These are phyloP conservation scores for Cutaneotrichosporon cavernicola DNA, from an alignment of 1,284 basidiomycete species.

Conservation along the genomic window DNA sequence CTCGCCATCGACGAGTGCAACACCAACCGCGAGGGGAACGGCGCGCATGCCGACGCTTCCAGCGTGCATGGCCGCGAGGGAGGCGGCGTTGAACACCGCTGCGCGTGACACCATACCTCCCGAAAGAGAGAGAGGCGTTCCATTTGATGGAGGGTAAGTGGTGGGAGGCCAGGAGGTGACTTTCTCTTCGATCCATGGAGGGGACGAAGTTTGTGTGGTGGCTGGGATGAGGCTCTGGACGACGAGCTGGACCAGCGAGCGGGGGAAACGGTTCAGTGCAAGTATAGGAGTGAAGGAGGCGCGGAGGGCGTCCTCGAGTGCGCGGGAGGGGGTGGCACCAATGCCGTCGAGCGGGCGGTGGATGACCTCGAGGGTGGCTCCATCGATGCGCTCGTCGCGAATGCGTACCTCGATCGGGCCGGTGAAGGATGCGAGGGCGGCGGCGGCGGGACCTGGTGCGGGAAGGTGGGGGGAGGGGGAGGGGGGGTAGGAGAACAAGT, in stretches of 20 bases:
- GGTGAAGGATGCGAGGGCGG: slow-evolving; percentile 54
- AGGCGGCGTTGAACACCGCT: slow-evolving; percentile 60
- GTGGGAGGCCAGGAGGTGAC: slow-evolving; percentile 5
- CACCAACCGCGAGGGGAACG: slow-evolving; percentile 52
- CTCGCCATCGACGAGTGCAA: slow-evolving; percentile 55
- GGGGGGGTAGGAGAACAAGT: not conserved
- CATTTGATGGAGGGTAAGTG: slow-evolving; percentile 9
- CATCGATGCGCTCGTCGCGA: slow-evolving; percentile 57
- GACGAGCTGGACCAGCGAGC: slow-evolving; percentile 64
- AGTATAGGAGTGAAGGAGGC: slow-evolving; percentile 52
- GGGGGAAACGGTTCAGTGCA: slow-evolving; percentile 55
- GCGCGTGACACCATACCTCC: slow-evolving; percentile 41
- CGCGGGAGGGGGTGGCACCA: slow-evolving; percentile 49
- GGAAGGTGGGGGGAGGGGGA: not conserved
- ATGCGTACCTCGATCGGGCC: slow-evolving; percentile 59
- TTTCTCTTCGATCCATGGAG: slow-evolving; percentile 26
- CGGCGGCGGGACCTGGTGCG: slow-evolving; percentile 46
- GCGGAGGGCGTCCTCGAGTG: slow-evolving; percentile 45
- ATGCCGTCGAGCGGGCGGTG: slow-evolving; percentile 56
- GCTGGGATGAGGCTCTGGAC: slow-evolving; percentile 60
- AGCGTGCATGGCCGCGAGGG: slow-evolving; percentile 54
- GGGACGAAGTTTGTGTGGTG: not conserved
- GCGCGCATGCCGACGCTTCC: slow-evolving; percentile 53
- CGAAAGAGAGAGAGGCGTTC: not conserved
- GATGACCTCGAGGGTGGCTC: slow-evolving; percentile 57